Conservation (phyloP, 371 early-diverging fungal species). For the Apophysomyces trapeziformis region DNA sequence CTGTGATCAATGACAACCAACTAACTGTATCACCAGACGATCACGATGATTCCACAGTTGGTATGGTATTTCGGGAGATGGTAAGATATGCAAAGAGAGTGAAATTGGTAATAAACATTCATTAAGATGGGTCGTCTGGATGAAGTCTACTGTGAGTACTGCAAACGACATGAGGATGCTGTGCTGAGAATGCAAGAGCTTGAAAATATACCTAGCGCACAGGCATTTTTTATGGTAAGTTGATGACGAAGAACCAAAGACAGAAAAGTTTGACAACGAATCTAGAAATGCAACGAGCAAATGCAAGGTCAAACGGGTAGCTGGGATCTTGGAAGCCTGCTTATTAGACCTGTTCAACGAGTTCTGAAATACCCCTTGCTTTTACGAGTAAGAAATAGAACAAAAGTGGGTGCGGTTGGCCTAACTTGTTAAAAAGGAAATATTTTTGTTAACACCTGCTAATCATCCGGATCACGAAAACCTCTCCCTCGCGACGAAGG, state of each 20-base stretch:
- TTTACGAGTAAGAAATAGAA: constrained; percentile 50
- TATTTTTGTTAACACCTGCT: constrained; percentile 62
- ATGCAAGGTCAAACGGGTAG: constrained; percentile 70
- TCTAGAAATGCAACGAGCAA: constrained; percentile 51
- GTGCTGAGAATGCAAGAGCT: constrained; percentile 64
- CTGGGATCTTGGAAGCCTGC: constrained; percentile 80
- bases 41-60: constrained; percentile 43
- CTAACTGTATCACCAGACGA: not conserved
- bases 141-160: constrained; percentile 70
- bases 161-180: constrained; percentile 75
- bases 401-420: not conserved
- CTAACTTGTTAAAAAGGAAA: constrained; percentile 50
- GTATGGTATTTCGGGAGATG: constrained; percentile 62
- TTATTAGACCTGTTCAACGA: constrained; percentile 89
- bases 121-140: constrained; percentile 55
- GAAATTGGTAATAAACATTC: too few species aligned
- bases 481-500: constrained; percentile 48
- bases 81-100: constrained; percentile 30
- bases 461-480: constrained; percentile 59
- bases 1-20: not conserved
- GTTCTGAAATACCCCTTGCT: constrained; percentile 86
- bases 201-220: constrained; percentile 48
- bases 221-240: constrained; percentile 60
- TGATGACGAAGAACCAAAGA: not conserved
- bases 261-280: not conserved